A percentile compares a stretch with the other conserved stretches of the same genome.
phyloP scores from a whole-genome alignment of 768 basidiomycete species.

The Piloderma croceum region DNA sequence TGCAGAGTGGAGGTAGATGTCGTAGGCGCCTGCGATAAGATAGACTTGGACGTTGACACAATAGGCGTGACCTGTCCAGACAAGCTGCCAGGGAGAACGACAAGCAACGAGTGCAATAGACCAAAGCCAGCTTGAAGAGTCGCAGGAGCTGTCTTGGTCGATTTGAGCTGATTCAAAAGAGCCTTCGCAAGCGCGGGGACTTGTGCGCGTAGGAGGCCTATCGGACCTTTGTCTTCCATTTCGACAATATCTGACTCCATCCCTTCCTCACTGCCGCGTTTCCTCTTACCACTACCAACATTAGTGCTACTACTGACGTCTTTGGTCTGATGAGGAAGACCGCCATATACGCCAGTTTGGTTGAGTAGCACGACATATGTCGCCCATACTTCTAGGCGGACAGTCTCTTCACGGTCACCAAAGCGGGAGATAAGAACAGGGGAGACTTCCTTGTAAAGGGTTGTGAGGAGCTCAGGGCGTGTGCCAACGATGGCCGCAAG shows the following conservation, averaged over 20 bases:
- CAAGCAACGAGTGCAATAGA: constrained; percentile 68
- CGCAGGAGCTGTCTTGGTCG: constrained; percentile 66
- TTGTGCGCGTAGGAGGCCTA: constrained; percentile 64
- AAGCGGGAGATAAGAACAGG: constrained; percentile 89
- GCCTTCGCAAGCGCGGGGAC: constrained; percentile 76
- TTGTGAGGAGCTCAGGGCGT: constrained; percentile 76
- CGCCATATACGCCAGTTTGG: constrained; percentile 80
- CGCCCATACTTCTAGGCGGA: constrained; percentile 86
- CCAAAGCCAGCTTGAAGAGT: constrained; percentile 85
- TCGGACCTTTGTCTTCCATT: constrained; percentile 72
- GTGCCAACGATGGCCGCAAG: constrained; percentile 82
- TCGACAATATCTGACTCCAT: constrained; percentile 69
- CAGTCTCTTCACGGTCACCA: constrained; percentile 92
- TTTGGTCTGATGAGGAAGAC: constrained; percentile 48
- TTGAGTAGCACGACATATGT: constrained; percentile 78
- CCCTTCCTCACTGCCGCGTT: constrained; percentile 48
- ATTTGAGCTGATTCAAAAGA: constrained; percentile 80
- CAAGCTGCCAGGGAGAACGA: constrained; percentile 79
- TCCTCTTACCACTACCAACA: constrained; percentile 70
- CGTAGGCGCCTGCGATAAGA: constrained; percentile 62
- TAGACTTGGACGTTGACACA: constrained; percentile 54
- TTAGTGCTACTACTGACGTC: constrained; percentile 40
- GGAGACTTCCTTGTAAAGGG: constrained; percentile 79
- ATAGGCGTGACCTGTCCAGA: constrained; percentile 63
- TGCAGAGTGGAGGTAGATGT: constrained; percentile 81